Percentiles rank a stretch among this genome's conserved stretches.
These are phyloP conservation scores for Backusella mclennaniae DNA, from an alignment of 192 early-diverging fungal species.

Conservation along the genomic window DNA sequence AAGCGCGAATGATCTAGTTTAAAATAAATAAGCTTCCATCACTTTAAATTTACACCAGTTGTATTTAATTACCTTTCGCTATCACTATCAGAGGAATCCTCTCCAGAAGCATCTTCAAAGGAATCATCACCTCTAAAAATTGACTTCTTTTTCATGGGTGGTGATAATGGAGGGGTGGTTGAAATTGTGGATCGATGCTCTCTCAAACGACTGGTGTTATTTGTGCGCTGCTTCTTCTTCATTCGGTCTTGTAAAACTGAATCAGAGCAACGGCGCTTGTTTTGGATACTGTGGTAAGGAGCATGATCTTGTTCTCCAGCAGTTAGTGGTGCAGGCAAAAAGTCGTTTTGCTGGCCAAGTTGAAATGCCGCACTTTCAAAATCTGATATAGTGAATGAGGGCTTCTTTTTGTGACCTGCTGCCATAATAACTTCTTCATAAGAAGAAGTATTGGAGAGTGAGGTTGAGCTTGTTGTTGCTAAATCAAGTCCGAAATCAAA, in stretches of 20 bases:
- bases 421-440: slow-evolving; percentile 15
- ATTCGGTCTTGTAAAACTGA: slow-evolving; percentile 15
- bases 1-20: slow-evolving; percentile 4
- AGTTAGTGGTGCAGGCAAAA: background rate
- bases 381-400: background rate
- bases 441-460: background rate
- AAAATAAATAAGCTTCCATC: background rate
- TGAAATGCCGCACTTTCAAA: background rate
- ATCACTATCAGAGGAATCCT: slow-evolving; percentile 22
- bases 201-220: background rate
- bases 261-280: slow-evolving; percentile 7
- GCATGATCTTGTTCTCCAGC: background rate
- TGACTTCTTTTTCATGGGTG: background rate
- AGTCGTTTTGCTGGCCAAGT: background rate
- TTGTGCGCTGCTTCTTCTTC: slow-evolving; percentile 8
- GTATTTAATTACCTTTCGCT: slow-evolving; percentile 20
- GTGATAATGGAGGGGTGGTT: background rate
- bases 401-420: slow-evolving; percentile 17
- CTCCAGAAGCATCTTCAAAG: slow-evolving; percentile 24
- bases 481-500: slow-evolving; percentile 23
- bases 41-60: background rate
- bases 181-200: background rate
- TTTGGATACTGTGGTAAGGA: background rate
- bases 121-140: background rate
- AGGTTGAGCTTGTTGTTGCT: background rate